Percentiles rank a stretch among this genome's conserved stretches.
These are phyloP conservation scores for Stenogyne calaminthoides DNA, from an alignment of 305 asterid species.

Conservation along the genomic window DNA sequence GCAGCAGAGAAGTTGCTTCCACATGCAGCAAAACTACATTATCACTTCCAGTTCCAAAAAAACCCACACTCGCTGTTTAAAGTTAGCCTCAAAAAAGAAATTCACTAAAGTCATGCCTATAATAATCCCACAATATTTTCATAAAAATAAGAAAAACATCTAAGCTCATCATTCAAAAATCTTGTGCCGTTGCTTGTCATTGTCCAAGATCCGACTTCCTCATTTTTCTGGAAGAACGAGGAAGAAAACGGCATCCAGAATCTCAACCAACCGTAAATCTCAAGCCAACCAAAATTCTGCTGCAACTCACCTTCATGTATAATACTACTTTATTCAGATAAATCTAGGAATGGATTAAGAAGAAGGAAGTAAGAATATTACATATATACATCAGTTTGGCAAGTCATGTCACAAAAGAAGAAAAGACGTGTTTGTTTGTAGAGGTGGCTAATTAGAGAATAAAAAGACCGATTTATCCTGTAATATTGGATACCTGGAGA, in stretches of 20 bases:
- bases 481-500: conserved; percentile 47
- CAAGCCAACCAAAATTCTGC: background rate
- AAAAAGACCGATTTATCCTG: conserved; percentile 42
- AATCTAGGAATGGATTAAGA: conserved; percentile 28
- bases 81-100: background rate
- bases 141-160: background rate
- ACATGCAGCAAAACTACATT: conserved; percentile 27
- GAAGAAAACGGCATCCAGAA: background rate
- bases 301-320: conserved; percentile 22
- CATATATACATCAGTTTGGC: conserved; percentile 44
- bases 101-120: background rate
- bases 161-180: background rate
- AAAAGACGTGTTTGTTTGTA: conserved; percentile 35
- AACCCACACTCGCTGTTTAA: background rate
- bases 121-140: background rate
- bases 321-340: conserved; percentile 13
- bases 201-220: conserved; percentile 4
- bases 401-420: conserved; percentile 8
- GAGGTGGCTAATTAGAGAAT: conserved; percentile 44
- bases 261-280: background rate
- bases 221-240: background rate
- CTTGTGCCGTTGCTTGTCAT: background rate
- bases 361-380: conserved; percentile 34
- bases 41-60: background rate
- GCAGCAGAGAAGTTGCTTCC: conserved; percentile 23